phyloP scores from a whole-genome alignment of 176 grass and related monocot genomes.

The Avena sativa region DNA sequence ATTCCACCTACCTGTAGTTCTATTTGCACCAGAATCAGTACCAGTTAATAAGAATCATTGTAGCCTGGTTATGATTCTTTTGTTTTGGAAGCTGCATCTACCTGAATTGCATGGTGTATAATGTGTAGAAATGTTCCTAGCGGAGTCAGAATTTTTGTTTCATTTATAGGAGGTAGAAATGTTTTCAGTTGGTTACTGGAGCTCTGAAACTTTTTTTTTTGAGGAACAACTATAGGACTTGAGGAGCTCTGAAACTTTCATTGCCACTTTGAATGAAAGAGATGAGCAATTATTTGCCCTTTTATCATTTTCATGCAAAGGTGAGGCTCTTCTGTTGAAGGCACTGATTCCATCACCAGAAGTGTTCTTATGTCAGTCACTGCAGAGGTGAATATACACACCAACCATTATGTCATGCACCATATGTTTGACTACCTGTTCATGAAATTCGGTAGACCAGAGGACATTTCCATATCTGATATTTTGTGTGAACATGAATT shows the following conservation, averaged over 20 bases:
- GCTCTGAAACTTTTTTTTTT: no score
- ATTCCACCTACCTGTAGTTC: neutral
- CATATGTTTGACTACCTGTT: slow-evolving; percentile 10
- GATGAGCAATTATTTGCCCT: no score
- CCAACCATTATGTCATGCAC: neutral
- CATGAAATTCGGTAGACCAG: neutral
- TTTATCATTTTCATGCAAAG: no score
- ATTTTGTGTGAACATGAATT: neutral
- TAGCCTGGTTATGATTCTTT: neutral
- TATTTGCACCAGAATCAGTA: neutral
- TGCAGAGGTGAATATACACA: slow-evolving; percentile 1
- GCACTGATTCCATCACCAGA: neutral
- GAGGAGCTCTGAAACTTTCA: no score
- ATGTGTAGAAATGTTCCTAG: neutral
- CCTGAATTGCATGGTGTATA: neutral
- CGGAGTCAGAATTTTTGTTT: no score
- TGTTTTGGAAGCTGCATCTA: neutral
- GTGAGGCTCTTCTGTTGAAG: no score
- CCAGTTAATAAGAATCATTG: neutral
- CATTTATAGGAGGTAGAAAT: no score
- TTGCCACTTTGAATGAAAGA: no score
- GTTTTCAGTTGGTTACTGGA: no score
- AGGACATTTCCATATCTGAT: slow-evolving; percentile 1
- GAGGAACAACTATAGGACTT: no score
- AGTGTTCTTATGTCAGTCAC: neutral